Base-by-base conservation (phyloP, 495 filamentous ascomycete genomes). In the Penicillium goetzii region DNA sequence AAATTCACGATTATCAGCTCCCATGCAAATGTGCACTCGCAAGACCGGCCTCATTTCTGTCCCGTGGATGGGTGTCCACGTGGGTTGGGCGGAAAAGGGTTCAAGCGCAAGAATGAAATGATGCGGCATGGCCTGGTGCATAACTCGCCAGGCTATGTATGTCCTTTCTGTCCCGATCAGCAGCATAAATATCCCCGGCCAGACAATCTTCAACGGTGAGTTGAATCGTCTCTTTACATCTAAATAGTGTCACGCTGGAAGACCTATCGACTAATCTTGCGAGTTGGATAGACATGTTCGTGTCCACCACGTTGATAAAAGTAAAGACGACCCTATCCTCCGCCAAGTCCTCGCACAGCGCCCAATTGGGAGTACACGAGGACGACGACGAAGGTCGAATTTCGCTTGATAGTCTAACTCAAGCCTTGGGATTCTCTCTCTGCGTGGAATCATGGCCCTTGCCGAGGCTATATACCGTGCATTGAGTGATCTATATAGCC, bases 61-160 rank as follows among this genome's bases (percentile, higher is more conserved):
- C 87, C 92, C 0, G 88, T 96, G 15, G 82, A 85, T 32, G 88
- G 85, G 2, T 99, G 95, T 74, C 79, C 90, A 23, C 86, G 95
- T 34, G 88, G 85, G 8, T 85, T 91, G 64, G 90, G 90, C 15
- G 95, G 95, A 17, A 96, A 92, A 75, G 95, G 96, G 0, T 99
- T 99, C 82, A 99, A 99, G 75, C 87, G 96, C 43, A 98, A 99
- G 76, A 99, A 99, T 68, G 96, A 99, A 78, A 98, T 99, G 96
- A 97, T 98, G 62, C 85, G 95, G 21, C 95, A 99, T 78, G 93
- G 94, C 4, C 83, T 99, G 2, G 95, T 99, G 2, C 95, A 99
- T 69, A 89, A 92, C 60, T 97, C 92, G 9, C 95, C 95, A 12
- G 95, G 96, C 64, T 99, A 99, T 74, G 89, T 97, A 36, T 99